Base-by-base conservation (phyloP, 208 protist genomes). In the Crithidia bombi region DNA sequence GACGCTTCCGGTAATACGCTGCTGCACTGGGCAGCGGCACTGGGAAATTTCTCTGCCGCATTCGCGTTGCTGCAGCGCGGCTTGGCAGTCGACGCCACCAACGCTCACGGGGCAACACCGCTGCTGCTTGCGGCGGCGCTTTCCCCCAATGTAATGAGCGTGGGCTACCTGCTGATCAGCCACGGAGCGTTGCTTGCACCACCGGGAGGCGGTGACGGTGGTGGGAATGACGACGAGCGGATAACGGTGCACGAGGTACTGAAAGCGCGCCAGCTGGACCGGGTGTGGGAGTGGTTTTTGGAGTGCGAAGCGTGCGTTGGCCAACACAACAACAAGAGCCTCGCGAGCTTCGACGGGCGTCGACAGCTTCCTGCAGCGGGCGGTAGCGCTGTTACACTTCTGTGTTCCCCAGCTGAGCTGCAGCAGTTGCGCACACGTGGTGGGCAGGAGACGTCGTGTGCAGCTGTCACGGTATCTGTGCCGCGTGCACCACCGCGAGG, bases 11-110 rank as follows among this genome's bases (percentile, higher is more conserved):
- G 79, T 9, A 95, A 95, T 57, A 86, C 77, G 14, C 55, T 91
- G 21, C 70, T 95, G 28, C 90, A 95, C 65, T 93, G 87, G 84
- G 86, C 84, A 1, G 78, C 84, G 0, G 59, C 79, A 7, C 39
- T 91, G 1, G 87, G 87, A 14, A 73, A 83, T 59, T 43, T 82
- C 14, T 36, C 62, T 17, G 61, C 73, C 0, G 73, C 86, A 0
- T 65, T 68, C 21, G 28, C 75, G 15, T 71, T 93, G 26, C 47
- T 92, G 28, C 28, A 79, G 33, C 46, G 67, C 5, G 84, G 83
- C 0, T 41, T 84, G 3, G 58, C 78, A 15, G 51, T 90, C 11
- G 63, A 91, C 23, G 61, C 57, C 0, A 30, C 52, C 21, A 95
- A 95, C 54, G 43, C 25, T 0, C 28, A 73, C 43, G 74, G 74